phyloP scores from a whole-genome alignment of 441 rosid species.

The Adansonia grandidieri region DNA sequence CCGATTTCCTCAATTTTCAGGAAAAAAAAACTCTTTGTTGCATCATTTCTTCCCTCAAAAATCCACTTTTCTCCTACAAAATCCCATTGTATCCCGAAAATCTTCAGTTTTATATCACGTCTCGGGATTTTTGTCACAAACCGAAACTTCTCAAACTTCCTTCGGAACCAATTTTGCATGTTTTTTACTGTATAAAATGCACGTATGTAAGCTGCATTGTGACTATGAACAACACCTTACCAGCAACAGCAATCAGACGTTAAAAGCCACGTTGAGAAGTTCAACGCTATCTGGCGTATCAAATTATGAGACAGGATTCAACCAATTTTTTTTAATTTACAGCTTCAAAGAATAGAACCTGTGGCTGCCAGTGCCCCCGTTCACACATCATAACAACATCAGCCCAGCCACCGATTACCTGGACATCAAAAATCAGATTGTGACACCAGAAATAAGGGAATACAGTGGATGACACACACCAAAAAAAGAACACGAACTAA shows the following conservation, averaged over 20 bases:
- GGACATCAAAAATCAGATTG: slow-evolving; percentile 27
- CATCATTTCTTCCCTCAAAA: slow-evolving; percentile 31
- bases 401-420: slow-evolving; percentile 88
- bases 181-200: slow-evolving; percentile 28
- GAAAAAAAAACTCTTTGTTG: slow-evolving; percentile 28
- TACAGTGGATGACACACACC: background rate
- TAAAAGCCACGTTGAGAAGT: slow-evolving; percentile 20
- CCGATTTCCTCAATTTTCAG: slow-evolving; percentile 24
- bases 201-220: slow-evolving; percentile 33
- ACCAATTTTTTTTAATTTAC: slow-evolving; percentile 47
- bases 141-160: slow-evolving; percentile 28
- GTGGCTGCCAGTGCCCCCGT: slow-evolving; percentile 91
- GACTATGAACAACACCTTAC: slow-evolving; percentile 31
- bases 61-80: slow-evolving; percentile 36
- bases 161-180: slow-evolving; percentile 30
- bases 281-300: slow-evolving; percentile 29
- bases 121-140: slow-evolving; percentile 32
- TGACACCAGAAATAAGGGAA: slow-evolving; percentile 22
- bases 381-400: slow-evolving; percentile 78
- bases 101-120: slow-evolving; percentile 24
- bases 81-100: slow-evolving; percentile 25
- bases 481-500: slow-evolving; percentile 33
- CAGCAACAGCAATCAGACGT: slow-evolving; percentile 26
- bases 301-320: slow-evolving; percentile 30
- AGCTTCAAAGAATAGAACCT: slow-evolving; percentile 89